These are phyloP conservation scores for Boletus rubroflammeus DNA, from an alignment of 768 basidiomycete genomes.

Conservation along the genomic window DNA sequence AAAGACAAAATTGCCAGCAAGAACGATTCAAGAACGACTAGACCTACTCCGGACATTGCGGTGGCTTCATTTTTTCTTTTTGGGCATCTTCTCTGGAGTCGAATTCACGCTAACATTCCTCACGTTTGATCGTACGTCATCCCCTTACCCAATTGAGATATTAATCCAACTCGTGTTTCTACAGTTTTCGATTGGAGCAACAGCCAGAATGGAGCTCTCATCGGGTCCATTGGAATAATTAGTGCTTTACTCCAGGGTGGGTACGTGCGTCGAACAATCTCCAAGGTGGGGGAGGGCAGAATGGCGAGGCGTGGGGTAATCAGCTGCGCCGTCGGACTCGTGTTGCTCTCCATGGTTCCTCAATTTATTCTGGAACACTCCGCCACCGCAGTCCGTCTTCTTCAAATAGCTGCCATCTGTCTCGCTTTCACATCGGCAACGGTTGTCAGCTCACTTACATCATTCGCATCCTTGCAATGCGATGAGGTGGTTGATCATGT, in stretches of 20 bases:
- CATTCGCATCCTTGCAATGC: constrained; percentile 87
- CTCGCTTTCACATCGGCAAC: constrained; percentile 95
- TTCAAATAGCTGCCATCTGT: constrained; percentile 72
- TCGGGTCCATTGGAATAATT: constrained; percentile 85
- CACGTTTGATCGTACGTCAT: constrained; percentile 75
- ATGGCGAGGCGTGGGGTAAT: constrained; percentile 82
- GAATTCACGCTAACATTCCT: constrained; percentile 97
- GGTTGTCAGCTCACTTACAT: constrained; percentile 90
- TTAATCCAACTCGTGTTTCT: neutral
- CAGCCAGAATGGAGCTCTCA: constrained; percentile 80
- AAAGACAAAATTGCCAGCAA: constrained; percentile 13
- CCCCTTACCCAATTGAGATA: neutral
- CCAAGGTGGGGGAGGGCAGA: constrained; percentile 70
- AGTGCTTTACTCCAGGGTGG: constrained; percentile 91
- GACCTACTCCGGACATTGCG: constrained; percentile 56
- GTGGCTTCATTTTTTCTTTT: constrained; percentile 76
- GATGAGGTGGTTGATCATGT: constrained; percentile 64
- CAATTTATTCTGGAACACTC: constrained; percentile 42
- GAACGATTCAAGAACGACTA: constrained; percentile 48
- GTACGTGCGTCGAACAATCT: constrained; percentile 81
- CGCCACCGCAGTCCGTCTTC: constrained; percentile 45
- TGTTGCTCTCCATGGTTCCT: constrained; percentile 71
- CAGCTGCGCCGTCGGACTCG: constrained; percentile 67
- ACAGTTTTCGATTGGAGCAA: constrained; percentile 88
- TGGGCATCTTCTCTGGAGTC: constrained; percentile 89